Conservation (phyloP, 805 yeast species). For the Dipodascus albidus region DNA sequence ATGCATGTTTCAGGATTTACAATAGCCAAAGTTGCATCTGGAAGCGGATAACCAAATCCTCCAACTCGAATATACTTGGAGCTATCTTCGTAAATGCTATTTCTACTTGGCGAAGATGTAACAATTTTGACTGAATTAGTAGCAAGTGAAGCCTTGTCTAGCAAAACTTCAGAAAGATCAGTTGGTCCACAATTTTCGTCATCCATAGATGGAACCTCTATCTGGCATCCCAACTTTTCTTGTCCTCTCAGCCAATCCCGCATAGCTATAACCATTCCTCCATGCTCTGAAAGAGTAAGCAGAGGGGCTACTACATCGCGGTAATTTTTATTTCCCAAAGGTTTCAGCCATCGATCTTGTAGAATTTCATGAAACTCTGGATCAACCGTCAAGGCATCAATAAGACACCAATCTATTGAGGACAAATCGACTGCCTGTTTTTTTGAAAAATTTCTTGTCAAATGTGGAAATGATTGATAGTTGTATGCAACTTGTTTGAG, state of each 20-base stretch:
- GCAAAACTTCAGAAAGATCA: slow-evolving; percentile 51
- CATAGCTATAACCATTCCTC: slow-evolving; percentile 89
- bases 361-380: slow-evolving; percentile 86
- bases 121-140: slow-evolving; percentile 61
- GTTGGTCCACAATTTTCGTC: slow-evolving; percentile 29
- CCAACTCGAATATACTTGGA: slow-evolving; percentile 59
- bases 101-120: slow-evolving; percentile 39
- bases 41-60: slow-evolving; percentile 88
- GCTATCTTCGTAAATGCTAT: slow-evolving; percentile 23
- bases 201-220: slow-evolving; percentile 25
- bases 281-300: slow-evolving; percentile 81
- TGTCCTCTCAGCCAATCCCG: slow-evolving; percentile 83
- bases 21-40: slow-evolving; percentile 86
- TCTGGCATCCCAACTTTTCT: slow-evolving; percentile 43
- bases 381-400: slow-evolving; percentile 80
- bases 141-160: slow-evolving; percentile 63
- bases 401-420: slow-evolving; percentile 77
- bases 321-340: slow-evolving; percentile 74
- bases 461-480: slow-evolving; percentile 80
- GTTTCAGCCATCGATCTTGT: slow-evolving; percentile 81
- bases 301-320: slow-evolving; percentile 77
- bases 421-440: slow-evolving; percentile 67
- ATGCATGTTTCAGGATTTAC: slow-evolving; percentile 87
- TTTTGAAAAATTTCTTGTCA: slow-evolving; percentile 70
- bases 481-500: slow-evolving; percentile 85